A percentile compares a stretch with the other conserved stretches of the same genome.
Conservation (phyloP, 805 yeast species). For the Nakazawaea peltata region DNA sequence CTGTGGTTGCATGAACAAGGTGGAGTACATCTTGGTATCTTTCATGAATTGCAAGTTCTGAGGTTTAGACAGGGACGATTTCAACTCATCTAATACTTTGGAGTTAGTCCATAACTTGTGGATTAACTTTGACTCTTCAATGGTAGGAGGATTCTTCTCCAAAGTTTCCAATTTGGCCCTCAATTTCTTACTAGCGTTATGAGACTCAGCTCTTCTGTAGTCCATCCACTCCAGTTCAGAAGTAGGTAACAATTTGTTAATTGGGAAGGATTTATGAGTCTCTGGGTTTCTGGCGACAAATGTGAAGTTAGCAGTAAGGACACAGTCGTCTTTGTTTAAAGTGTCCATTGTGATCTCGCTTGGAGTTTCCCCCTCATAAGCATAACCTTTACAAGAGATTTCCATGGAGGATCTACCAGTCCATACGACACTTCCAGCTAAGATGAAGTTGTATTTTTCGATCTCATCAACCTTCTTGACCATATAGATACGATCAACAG, state of each 20-base stretch:
- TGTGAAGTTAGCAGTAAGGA: slow-evolving; percentile 85
- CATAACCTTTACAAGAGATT: slow-evolving; percentile 82
- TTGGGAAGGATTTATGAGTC: slow-evolving; percentile 84
- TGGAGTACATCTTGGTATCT: slow-evolving; percentile 63
- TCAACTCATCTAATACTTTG: slow-evolving; percentile 22
- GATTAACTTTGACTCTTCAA: slow-evolving; percentile 63
- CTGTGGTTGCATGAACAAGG: slow-evolving; percentile 93
- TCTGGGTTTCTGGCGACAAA: slow-evolving; percentile 93
- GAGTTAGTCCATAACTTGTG: slow-evolving; percentile 68
- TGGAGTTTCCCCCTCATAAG: slow-evolving; percentile 53
- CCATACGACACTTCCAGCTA: slow-evolving; percentile 92
- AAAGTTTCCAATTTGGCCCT: slow-evolving; percentile 60
- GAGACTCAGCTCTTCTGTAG: slow-evolving; percentile 82
- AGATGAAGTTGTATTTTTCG: slow-evolving; percentile 61
- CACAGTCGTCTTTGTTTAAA: slow-evolving; percentile 59
- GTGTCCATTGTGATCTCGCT: slow-evolving; percentile 43
- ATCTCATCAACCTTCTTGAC: slow-evolving; percentile 78
- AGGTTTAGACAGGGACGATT: slow-evolving; percentile 32
- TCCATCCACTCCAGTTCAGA: slow-evolving; percentile 74
- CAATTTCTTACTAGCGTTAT: slow-evolving; percentile 78
- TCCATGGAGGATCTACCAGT: slow-evolving; percentile 96
- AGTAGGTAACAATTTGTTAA: slow-evolving; percentile 71
- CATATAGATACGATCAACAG: slow-evolving; percentile 87
- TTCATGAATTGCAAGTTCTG: slow-evolving; percentile 55
- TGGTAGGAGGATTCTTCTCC: slow-evolving; percentile 65